Evolutionary conservation across 352 stramenopile genomes (phyloP), one percentile per base, ranked within the genome.

Genomic region (Elongisporangium anandrum): DNA sequence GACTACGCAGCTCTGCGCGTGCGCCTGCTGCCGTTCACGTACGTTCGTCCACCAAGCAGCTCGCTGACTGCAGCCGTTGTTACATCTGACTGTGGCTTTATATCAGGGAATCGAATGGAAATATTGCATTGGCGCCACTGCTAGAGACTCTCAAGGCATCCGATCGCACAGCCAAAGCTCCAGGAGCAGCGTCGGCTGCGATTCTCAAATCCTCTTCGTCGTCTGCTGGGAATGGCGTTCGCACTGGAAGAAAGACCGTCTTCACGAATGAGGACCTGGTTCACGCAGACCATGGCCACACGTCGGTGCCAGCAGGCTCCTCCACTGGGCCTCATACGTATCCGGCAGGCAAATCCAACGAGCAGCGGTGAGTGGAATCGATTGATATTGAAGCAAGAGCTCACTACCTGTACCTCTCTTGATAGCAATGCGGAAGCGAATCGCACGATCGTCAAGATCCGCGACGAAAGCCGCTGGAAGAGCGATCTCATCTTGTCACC

Each of bases 1-100:
- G 83, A 92, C 61, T 92, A 78, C 57, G 81, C 81, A 20, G 80
- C 77, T 4, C 52, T 92, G 17, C 76, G 83, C 1, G 74, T 92
- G 50, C 76, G 77, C 1, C 57, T 92, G 1, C 65, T 88, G 6
- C 66, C 75, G 9, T 90, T 79, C 63, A 74, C 69, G 82, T 92
- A 73, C 39, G 79, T 70, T 5, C 0, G 22, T 50, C 41, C 10
- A 16, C 23, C 19, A 41, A 41, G 29, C 9, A 41, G 13, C 29
- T 41, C 54, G 17, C 20, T 45, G 49, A 15, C 12, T 63, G 20
- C 58, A 4, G 16, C 23, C 8, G 3, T n/a, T n/a, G 4, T 12
- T 20, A 16, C 5, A 22, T 6, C 16, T 51, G 47, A 23, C 47
- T 51, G 47, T 22, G 20, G 5, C 8, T 50, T 52, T 24, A 51